Percentiles rank a stretch among this genome's conserved stretches.
phyloP scores from a whole-genome alignment of 1,284 basidiomycete genomes.

The Tilletia setariae region DNA sequence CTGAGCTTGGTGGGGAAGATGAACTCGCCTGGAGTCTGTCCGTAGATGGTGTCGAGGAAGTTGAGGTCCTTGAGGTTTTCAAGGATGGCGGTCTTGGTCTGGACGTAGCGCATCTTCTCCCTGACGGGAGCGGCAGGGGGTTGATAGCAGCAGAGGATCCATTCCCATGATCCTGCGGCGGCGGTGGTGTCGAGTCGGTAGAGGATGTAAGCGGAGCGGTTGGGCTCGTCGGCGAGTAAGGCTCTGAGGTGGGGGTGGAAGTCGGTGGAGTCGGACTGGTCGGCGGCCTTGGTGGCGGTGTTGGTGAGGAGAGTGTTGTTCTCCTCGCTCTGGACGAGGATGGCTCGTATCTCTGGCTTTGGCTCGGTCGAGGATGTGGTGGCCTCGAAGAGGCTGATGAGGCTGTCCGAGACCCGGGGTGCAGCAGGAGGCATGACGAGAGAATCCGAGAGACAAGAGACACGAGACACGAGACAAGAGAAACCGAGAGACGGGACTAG shows the following conservation, averaged over 20 bases:
- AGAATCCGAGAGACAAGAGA: too few relatives aligned
- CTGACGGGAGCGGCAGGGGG: slow-evolving; percentile 41
- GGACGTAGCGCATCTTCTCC: slow-evolving; percentile 48
- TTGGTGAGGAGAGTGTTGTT: slow-evolving; percentile 6
- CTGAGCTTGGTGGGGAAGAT: slow-evolving; percentile 38
- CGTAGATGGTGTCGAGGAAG: slow-evolving; percentile 47
- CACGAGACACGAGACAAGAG: too few relatives aligned
- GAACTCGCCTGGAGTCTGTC: slow-evolving; percentile 36
- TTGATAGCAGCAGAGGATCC: slow-evolving; percentile 44
- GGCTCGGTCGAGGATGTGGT: slow-evolving; percentile 2
- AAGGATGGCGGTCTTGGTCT: slow-evolving; percentile 39
- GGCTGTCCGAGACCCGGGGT: neutral
- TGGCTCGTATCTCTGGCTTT: neutral
- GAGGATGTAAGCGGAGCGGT: slow-evolving; percentile 40
- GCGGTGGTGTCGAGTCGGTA: slow-evolving; percentile 41
- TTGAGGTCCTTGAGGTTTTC: slow-evolving; percentile 35
- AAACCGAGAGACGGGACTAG: too few relatives aligned
- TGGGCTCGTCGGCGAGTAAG: slow-evolving; percentile 29
- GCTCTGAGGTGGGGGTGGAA: neutral
- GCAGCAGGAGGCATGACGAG: neutral
- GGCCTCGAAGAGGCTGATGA: slow-evolving; percentile 13
- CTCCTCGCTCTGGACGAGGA: slow-evolving; percentile 13
- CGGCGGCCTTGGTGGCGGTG: neutral
- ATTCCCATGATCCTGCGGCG: slow-evolving; percentile 44
- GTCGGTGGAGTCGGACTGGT: neutral